Percentiles rank a stretch among this genome's conserved stretches.
Conservation (phyloP, 169 alveolate species). For the Eimeria falciformis region DNA sequence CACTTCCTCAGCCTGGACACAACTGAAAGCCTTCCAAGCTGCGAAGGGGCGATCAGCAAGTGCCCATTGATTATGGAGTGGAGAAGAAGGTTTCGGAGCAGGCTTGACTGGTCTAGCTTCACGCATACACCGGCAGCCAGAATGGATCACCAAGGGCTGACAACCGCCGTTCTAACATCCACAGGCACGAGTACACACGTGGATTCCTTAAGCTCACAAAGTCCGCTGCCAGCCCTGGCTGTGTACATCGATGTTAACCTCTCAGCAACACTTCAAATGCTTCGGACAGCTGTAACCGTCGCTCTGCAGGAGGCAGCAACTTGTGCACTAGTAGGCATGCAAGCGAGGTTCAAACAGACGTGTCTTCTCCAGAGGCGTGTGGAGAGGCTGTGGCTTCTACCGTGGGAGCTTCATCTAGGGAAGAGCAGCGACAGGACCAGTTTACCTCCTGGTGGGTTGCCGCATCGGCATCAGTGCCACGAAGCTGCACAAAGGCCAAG, state of each 20-base stretch:
- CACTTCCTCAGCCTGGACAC: too few relatives aligned
- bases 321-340: background rate
- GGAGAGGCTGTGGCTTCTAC: constrained; percentile 23
- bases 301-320: constrained; percentile 58
- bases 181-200: background rate
- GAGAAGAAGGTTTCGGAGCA: background rate
- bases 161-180: background rate
- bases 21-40: background rate
- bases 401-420: background rate
- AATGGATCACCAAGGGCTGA: background rate
- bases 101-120: background rate
- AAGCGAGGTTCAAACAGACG: constrained; percentile 17
- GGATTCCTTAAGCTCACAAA: background rate
- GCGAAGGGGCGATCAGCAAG: background rate
- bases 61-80: background rate
- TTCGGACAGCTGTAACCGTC: constrained; percentile 51
- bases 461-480: background rate
- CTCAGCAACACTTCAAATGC: constrained; percentile 34
- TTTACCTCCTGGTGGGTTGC: background rate
- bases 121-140: background rate
- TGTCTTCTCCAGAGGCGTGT: constrained; percentile 7
- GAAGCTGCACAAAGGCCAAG: background rate
- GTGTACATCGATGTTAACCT: constrained; percentile 34
- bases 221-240: constrained; percentile 48
- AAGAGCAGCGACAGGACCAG: background rate